Conservation (phyloP, 106 monocot species). For the Posidonia australis region DNA sequence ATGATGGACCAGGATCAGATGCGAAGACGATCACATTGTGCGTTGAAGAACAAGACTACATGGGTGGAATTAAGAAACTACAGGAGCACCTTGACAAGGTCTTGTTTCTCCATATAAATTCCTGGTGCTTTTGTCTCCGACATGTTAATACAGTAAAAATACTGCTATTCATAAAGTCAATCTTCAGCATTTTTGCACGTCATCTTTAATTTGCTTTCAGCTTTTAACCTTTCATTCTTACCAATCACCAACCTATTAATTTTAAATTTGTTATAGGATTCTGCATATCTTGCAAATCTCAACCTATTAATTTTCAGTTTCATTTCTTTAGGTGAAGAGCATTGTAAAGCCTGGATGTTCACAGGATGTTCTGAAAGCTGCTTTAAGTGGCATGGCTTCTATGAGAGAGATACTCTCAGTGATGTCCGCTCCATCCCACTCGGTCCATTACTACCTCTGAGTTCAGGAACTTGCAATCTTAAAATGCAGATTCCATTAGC, state of each 20-base stretch:
- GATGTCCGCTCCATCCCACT: conserved; percentile 46
- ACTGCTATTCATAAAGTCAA: too few species aligned
- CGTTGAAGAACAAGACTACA: conserved; percentile 96
- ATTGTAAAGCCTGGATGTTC: conserved; percentile 87
- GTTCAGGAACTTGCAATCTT: neutral
- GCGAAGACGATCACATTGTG: conserved; percentile 49
- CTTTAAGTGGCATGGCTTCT: conserved; percentile 75
- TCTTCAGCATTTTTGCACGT: too few species aligned
- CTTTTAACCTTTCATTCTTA: too few species aligned
- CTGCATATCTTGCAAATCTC: too few species aligned
- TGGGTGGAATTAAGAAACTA: conserved; percentile 85
- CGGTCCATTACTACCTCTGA: conserved; percentile 19
- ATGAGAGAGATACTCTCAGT: conserved; percentile 63
- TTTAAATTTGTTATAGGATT: too few species aligned
- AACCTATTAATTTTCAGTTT: too few species aligned
- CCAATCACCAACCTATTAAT: too few species aligned
- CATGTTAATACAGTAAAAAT: too few species aligned
- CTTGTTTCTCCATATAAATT: neutral
- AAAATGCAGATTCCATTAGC: too few species aligned
- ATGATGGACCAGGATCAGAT: conserved; percentile 74
- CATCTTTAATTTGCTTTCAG: too few species aligned
- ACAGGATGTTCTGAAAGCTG: conserved; percentile 78
- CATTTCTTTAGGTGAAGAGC: conserved; percentile 48
- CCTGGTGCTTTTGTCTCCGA: neutral
- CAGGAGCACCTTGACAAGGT: conserved; percentile 88